Conservation (phyloP, 345 rosid genomes). For the Physaria fendleri region DNA sequence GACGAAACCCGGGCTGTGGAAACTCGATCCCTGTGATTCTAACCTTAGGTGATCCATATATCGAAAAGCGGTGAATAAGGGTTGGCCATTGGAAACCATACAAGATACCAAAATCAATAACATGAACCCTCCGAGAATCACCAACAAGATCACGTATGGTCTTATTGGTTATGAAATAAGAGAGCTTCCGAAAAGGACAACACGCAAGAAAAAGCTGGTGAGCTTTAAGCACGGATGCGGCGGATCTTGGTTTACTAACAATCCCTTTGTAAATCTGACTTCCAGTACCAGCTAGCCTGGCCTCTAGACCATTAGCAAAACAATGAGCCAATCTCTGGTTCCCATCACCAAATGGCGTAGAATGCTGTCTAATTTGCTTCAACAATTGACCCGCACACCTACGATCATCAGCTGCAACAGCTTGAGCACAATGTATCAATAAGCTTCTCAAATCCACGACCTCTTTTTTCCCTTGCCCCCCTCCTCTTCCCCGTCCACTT, state of each 20-base stretch:
- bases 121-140: constrained; percentile 54
- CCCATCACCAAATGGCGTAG: constrained; percentile 81
- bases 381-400: constrained; percentile 59
- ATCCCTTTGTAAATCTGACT: constrained; percentile 63
- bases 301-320: constrained; percentile 82
- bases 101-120: constrained; percentile 85
- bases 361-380: constrained; percentile 72
- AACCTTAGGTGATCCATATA: constrained; percentile 67
- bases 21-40: constrained; percentile 91
- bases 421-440: constrained; percentile 76
- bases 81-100: constrained; percentile 98
- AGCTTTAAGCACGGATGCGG: constrained; percentile 73
- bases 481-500: constrained; percentile 46
- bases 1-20: constrained; percentile 92
- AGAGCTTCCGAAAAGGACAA: constrained; percentile 74
- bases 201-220: constrained; percentile 65
- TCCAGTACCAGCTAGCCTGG: constrained; percentile 72
- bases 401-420: constrained; percentile 66
- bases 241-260: constrained; percentile 51
- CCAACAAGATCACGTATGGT: constrained; percentile 43
- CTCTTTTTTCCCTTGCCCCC: constrained; percentile 49
- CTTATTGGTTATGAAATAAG: constrained; percentile 53
- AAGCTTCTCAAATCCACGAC: constrained; percentile 82
- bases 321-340: constrained; percentile 80
- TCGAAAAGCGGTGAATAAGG: constrained; percentile 58